These are phyloP conservation scores for Globomyces sp. DNA, from an alignment of 371 early-diverging fungal species.

Conservation along the genomic window DNA sequence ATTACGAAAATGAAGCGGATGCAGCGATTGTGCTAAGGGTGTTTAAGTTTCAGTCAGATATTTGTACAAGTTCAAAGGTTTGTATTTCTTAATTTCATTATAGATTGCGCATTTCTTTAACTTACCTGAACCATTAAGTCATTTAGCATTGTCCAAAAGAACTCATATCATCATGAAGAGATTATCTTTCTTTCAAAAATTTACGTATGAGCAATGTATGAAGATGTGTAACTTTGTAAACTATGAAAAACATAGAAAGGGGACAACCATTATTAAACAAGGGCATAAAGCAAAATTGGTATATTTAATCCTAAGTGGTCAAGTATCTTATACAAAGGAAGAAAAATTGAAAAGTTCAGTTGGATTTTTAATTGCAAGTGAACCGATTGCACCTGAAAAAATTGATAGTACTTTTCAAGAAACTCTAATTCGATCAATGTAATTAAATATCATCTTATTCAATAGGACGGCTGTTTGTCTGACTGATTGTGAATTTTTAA, in stretches of 20 bases:
- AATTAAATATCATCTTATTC: too few relatives aligned
- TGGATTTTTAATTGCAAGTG: constrained; percentile 10
- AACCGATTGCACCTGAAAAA: not conserved
- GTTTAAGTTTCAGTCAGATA: constrained; percentile 9
- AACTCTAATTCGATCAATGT: not conserved
- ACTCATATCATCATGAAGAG: constrained; percentile 16
- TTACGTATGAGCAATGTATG: constrained; percentile 13
- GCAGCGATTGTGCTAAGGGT: constrained; percentile 4
- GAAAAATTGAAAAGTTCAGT: not conserved
- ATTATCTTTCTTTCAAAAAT: constrained; percentile 6
- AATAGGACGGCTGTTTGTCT: constrained; percentile 7
- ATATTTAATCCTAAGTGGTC: constrained; percentile 20
- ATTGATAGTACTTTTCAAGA: constrained; percentile 18
- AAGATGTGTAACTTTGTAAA: not conserved
- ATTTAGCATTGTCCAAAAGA: not conserved
- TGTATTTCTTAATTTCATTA: not conserved
- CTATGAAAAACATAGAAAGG: constrained; percentile 16
- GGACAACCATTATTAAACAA: constrained; percentile 6
- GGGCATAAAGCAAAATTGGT: constrained; percentile 1
- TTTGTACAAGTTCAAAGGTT: constrained; percentile 15
- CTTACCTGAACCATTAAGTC: not conserved
- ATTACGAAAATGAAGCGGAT: constrained; percentile 6
- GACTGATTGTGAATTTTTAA: constrained; percentile 16
- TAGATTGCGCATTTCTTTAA: not conserved
- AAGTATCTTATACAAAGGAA: not conserved